Conservation (phyloP, 345 rosid species). For the Hibiscus trionum region DNA sequence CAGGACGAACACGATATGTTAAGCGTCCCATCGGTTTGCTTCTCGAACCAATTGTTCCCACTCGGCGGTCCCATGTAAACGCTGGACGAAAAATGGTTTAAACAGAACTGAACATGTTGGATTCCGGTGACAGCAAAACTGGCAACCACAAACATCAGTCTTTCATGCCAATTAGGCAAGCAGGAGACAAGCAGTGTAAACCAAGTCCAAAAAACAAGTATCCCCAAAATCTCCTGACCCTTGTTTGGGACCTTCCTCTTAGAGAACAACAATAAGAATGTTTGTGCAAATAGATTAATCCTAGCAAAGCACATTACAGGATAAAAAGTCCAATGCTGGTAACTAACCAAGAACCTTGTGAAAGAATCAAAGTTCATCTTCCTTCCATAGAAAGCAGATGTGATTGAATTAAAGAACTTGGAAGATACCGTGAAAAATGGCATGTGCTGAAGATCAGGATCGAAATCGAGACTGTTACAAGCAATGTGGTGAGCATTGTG, state of each 20-base stretch:
- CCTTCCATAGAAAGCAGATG: constrained; percentile 36
- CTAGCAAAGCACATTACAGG: constrained; percentile 57
- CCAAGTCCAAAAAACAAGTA: constrained; percentile 47
- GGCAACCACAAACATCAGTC: constrained; percentile 35
- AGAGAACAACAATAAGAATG: constrained; percentile 28
- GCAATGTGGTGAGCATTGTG: constrained; percentile 55
- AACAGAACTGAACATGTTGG: constrained; percentile 55
- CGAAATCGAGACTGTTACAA: constrained; percentile 45
- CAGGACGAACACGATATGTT: constrained; percentile 41
- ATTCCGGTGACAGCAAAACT: constrained; percentile 40
- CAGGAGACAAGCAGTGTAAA: constrained; percentile 43
- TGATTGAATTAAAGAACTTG: constrained; percentile 32
- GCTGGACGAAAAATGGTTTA: constrained; percentile 44
- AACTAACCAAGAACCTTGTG: constrained; percentile 42
- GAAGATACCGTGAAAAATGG: constrained; percentile 53
- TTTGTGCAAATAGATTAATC: constrained; percentile 44
- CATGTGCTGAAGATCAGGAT: constrained; percentile 60
- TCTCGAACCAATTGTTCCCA: constrained; percentile 40
- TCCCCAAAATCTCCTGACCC: constrained; percentile 34
- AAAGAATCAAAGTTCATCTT: constrained; percentile 41
- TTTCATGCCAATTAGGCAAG: constrained; percentile 45
- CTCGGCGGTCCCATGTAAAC: constrained; percentile 48
- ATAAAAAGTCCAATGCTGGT: constrained; percentile 54
- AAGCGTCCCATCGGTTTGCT: constrained; percentile 44
- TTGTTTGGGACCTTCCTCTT: constrained; percentile 31